Evolutionary conservation across 768 basidiomycete species (phyloP), one percentile per base, ranked within the genome.

Genomic region (Cubamyces sp.): DNA sequence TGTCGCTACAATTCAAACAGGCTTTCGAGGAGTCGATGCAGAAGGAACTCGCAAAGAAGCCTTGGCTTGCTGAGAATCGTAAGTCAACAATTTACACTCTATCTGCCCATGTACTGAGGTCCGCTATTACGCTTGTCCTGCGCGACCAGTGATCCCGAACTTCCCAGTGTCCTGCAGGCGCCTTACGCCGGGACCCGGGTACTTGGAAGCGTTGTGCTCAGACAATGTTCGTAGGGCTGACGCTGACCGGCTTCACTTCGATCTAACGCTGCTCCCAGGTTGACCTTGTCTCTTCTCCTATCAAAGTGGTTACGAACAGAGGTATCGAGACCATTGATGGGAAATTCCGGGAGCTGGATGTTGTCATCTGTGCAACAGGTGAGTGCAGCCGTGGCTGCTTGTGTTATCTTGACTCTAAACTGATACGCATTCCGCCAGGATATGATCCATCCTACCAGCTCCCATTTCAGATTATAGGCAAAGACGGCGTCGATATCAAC

Each of bases 281-380:
- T 49, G 81, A 84, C 51, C 86, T 86, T 65, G 71, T 83, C 34
- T 73, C 84, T 1, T 74, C 77, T 19, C 70, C 72, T 7, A 88
- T 89, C 68, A 79, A 78, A 63, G 75, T 76, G 3, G 71, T 88
- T 60, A 83, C 82, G 0, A 74, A 78, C 14, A 80, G 70, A 1
- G 87, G 88, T 2, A 82, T 89, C 19, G 82, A 85, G 67, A 82
- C 80, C 0, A 74, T 57, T 3, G 85, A 89, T 60, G 87, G 86
- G 0, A 73, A 79, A 50, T 75, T 78, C 57, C 74, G 82, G 63
- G 81, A 84, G 4, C 73, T 87, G 42, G 86, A 90, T 66, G 72
- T 86, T 41, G 80, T 89, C 41, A 73, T 88, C 15, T 87, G 85
- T 68, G 87, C 87, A 0, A 89, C 86, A 54, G 85, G 85, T 81